Evolutionary conservation across 2,329 filamentous ascomycete genomes (phyloP), one percentile per base, ranked within the genome.

Genomic region (Pleurostoma richardsiae): DNA sequence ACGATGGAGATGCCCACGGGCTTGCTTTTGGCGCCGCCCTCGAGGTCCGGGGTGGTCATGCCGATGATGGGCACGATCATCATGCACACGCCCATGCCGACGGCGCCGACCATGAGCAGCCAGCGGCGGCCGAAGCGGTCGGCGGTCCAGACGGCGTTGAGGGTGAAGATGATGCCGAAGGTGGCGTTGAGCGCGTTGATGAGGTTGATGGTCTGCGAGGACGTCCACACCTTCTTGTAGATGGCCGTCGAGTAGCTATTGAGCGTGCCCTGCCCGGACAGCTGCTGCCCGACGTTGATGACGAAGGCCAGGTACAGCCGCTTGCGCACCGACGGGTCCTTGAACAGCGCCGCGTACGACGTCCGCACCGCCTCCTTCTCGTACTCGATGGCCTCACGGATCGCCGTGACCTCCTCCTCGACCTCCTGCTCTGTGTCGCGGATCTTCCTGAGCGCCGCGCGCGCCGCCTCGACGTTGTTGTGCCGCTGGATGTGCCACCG

Each of bases 171-270:
- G 52, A 88, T 88, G 47, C 82, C 82, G 54, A 83, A 85, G 5
- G 84, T 88, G 39, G 83, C 84, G 60, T 88, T 88, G 45, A 88
- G 71, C 4, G 85, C 85, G 61, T 88, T 88, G 71, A 88, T 88
- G 30, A 88, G 71, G 52, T 82, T 82, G 60, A 88, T 86, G 27
- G 75, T 81, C 43, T 76, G 68, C 46, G 65, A 67, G 45, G 65
- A 72, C 28, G 68, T 73, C 71, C 84, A 88, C 28, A 88, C 77
- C 60, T 85, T 83, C 67, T 85, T 79, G 70, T 88, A 88, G 58
- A 88, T 85, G 55, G 80, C 78, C n/a, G 83, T 85, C 26, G 79
- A 84, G 72, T 88, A 88, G 4, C 78, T 77, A 73, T 88, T 88
- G 53, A 88, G 73, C 2, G 83, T 84, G 52, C 85, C 85, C 64